Evolutionary conservation across 805 yeast genomes (phyloP), one percentile per base, ranked within the genome.

Genomic region (Middelhovenomyces tepae): DNA sequence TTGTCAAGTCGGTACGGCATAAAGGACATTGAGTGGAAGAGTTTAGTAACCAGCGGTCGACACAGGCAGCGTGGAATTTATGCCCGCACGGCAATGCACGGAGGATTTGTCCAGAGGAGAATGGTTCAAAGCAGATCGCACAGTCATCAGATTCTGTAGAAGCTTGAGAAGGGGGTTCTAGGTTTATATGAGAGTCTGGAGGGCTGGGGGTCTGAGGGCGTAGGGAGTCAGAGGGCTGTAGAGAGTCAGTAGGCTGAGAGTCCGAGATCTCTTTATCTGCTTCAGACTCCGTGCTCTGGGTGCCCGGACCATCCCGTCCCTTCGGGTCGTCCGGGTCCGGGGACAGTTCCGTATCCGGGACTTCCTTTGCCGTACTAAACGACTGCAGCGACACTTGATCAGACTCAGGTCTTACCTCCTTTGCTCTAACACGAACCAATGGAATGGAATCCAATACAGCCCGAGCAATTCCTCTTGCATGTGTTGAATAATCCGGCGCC

Each of bases 51-150:
- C 94, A 83, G 1, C 87, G 87, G 48, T 82, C 91, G 32, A 84
- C 69, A 53, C 94, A 83, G 5, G 67, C 75, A 7, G 79, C 69
- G 49, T 83, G 94, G 67, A 78, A 83, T 5, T 77, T 85, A 57
- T 83, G 94, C 7, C 84, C 82, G 59, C 94, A 83, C 7, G 84
- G 69, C 27, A 83, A 62, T 0, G 85, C 85, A 36, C 94, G 67
- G 2, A 61, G 50, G 4, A 54, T 47, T 31, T 82, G 89, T 7
- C 73, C 78, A 29, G 69, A 67, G 38, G 71, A 75, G 37, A 78
- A 69, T 6, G 61, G 56, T 27, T 83, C 94, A 32, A 83, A 67
- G 56, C 94, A 83, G 41, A 83, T 81, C 8, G 91, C 85, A 63
- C 94, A 83, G 1, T 65, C 52, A 9, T 36, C 29, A 11, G 44